These are phyloP conservation scores for Globisporangium ultimum DNA, from an alignment of 352 stramenopile genomes.

Conservation along the genomic window DNA sequence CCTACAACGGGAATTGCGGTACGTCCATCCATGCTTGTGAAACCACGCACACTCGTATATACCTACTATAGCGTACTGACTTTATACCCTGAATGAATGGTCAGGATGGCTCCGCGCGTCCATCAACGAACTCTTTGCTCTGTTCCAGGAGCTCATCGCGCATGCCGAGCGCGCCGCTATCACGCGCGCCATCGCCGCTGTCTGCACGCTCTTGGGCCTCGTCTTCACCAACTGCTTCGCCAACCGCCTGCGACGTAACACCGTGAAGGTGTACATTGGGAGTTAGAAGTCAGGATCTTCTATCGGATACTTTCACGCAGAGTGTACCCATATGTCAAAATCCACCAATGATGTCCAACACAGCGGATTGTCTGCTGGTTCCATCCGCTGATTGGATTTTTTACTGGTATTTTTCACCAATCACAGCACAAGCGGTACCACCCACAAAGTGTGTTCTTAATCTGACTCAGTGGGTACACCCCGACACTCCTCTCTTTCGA, in stretches of 20 bases:
- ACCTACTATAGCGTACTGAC: too few species aligned
- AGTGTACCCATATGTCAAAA: neutral
- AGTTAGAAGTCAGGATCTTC: constrained; percentile 12
- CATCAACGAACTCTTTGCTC: constrained; percentile 40
- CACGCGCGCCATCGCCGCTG: constrained; percentile 21
- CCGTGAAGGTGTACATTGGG: constrained; percentile 54
- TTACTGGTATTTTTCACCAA: neutral
- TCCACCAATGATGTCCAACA: neutral
- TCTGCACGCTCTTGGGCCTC: constrained; percentile 25
- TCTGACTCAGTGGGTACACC: neutral
- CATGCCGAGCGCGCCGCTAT: constrained; percentile 36
- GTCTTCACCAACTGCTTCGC: constrained; percentile 41
- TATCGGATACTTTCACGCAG: neutral
- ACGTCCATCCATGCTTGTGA: too few species aligned
- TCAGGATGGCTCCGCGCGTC: constrained; percentile 41
- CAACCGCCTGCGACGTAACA: constrained; percentile 38
- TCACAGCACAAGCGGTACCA: neutral
- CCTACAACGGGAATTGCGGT: constrained; percentile 58
- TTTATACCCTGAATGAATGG: neutral
- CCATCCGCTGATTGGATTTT: neutral
- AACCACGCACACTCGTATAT: neutral
- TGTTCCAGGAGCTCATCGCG: constrained; percentile 44
- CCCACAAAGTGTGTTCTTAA: neutral
- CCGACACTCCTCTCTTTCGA: too few species aligned
- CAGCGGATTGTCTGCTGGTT: constrained; percentile 1